Evolutionary conservation across 2,329 filamentous ascomycete genomes (phyloP), one percentile per base, ranked within the genome.

Genomic region (Beauveria sp.): DNA sequence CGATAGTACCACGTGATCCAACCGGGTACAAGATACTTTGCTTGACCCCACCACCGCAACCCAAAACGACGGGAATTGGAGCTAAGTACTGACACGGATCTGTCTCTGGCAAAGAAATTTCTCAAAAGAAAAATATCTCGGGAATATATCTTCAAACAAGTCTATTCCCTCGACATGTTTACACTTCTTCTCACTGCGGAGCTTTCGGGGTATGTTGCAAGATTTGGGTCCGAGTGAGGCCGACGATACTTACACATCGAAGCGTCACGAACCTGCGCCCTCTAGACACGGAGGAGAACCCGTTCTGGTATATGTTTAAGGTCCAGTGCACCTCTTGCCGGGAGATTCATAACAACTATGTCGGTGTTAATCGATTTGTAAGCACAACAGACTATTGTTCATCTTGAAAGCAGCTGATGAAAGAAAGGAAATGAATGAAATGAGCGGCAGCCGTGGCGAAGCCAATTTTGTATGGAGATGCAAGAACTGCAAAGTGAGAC

Each of bases 401-500:
- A 61, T 26, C 18, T 42, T 18, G 6, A 24, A 34, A 6, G 6
- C 30, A 22, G 28, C 47, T 62, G 59, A 20, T 38, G 18, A 45
- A 5, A n/a, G 58, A 3, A 65, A 96, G 91, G 93, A 98, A 72
- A 83, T 81, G 70, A 93, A 96, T 71, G 92, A 97, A 66, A 86
- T 97, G 74, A 95, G 91, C 65, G 93, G 93, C 42, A 97, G 93
- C 74, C 85, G 91, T 70, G 95, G 95, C 66, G 93, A 98, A 75
- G 95, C 95, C 64, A 98, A 98, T 75, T 99, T 99, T 75, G 95
- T 99, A n/a, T 99, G 95, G 93, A 93, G 87, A 74, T 99, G 95
- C 83, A 96, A 96, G 77, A 93, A 95, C 72, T 99, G 95, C 86
- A 96, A 95, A 85, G 92, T 95, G 67, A 34, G 77, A 20, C 20